phyloP scores from a whole-genome alignment of 2,329 filamentous ascomycete species.

The Dothidotthia symphoricarpi region DNA sequence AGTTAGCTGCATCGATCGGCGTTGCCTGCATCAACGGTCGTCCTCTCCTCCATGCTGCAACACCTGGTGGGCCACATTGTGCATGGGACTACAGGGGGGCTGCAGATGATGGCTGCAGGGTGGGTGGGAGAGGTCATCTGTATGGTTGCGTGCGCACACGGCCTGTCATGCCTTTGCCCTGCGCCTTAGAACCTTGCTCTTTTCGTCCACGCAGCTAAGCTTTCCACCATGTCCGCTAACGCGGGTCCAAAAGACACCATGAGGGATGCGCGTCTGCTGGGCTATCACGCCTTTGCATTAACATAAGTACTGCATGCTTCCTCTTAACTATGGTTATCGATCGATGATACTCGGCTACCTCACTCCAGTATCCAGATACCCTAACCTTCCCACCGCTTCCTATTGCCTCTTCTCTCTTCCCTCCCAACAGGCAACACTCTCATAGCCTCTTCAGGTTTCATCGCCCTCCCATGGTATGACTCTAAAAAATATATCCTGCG shows the following conservation, averaged over 20 bases:
- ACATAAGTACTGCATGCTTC: conserved; percentile 33
- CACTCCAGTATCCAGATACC: conserved; percentile 19
- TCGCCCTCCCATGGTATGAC: conserved; percentile 30
- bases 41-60: conserved; percentile 22
- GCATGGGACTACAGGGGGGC: conserved; percentile 20
- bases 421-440: not conserved
- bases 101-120: conserved; percentile 29
- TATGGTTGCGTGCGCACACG: conserved; percentile 28
- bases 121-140: conserved; percentile 26
- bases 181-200: conserved; percentile 30
- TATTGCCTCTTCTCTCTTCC: conserved; percentile 17
- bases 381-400: conserved; percentile 10
- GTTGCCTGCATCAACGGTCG: conserved; percentile 33
- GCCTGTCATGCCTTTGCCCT: conserved; percentile 26
- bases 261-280: conserved; percentile 20
- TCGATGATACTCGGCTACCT: conserved; percentile 20
- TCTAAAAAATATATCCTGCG: conserved; percentile 11
- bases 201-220: conserved; percentile 37
- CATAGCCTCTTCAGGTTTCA: conserved; percentile 16
- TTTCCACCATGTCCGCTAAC: conserved; percentile 39
- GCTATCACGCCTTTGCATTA: conserved; percentile 16
- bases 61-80: conserved; percentile 26
- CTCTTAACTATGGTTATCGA: conserved; percentile 13
- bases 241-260: conserved; percentile 30
- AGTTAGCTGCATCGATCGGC: conserved; percentile 27